Evolutionary conservation across 2,329 filamentous ascomycete genomes (phyloP).

Genomic region (Stenocarpella maydis): DNA sequence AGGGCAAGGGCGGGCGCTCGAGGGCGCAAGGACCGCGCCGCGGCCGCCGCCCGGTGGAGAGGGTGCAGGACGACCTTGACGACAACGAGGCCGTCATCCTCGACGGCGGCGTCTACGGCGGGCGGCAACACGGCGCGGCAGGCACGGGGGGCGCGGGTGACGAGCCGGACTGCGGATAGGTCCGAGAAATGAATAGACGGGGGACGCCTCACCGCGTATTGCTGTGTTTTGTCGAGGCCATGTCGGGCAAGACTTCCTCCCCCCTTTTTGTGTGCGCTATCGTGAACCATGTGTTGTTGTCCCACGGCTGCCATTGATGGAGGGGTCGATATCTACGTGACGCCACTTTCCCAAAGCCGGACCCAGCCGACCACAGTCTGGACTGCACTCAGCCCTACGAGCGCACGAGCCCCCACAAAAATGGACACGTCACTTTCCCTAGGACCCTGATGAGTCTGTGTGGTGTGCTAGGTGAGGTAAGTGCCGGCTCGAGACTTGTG

Average conservation of each 20-base stretch:
- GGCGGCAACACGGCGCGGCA: constrained; percentile 34
- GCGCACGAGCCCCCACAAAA: background rate
- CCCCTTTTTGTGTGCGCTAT: no score
- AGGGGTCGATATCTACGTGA: background rate
- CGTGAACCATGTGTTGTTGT: constrained; percentile 6
- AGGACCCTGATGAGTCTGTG: background rate
- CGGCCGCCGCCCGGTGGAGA: constrained; percentile 55
- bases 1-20: constrained; percentile 58
- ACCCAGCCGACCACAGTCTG: background rate
- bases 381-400: constrained; percentile 19
- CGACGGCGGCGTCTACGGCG: constrained; percentile 62
- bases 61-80: constrained; percentile 67
- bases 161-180: constrained; percentile 52
- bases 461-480: background rate
- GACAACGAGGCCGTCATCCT: constrained; percentile 68
- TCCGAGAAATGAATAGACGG: background rate
- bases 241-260: no score
- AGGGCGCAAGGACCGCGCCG: constrained; percentile 51
- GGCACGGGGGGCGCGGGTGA: constrained; percentile 39
- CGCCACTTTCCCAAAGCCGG: background rate
- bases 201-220: background rate
- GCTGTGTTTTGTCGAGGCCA: background rate
- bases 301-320: background rate
- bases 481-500: background rate
- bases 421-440: constrained; percentile 14